Evolutionary conservation across 2,329 filamentous ascomycete genomes (phyloP), one percentile per base, ranked within the genome.

Genomic region (Hysterium pulicare): DNA sequence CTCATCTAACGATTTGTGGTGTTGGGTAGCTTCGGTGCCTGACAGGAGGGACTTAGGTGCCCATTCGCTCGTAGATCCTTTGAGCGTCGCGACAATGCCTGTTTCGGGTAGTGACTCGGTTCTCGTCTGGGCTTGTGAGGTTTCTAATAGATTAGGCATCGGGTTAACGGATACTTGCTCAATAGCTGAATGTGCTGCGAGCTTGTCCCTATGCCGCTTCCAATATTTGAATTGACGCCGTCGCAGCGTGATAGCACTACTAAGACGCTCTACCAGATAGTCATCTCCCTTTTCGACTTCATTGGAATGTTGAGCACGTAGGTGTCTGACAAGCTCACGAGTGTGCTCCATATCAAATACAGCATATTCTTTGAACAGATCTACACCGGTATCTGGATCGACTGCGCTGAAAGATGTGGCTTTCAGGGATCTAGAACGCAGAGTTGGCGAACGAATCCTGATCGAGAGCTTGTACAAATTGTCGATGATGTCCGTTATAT

Each of bases 211-310:
- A 44, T 66, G 45, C 30, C 62, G 48, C 37, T 55, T 58, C 64
- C 64, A 67, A 17, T 67, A 67, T 42, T 62, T 65, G 46, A 67
- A 67, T 26, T 66, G 62, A 6, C 64, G 55, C 31, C 64, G 53
- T 19, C 64, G 59, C 19, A 62, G 52, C 0, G 64, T 67, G 15
- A 67, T 55, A 1, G 56, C 53, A 19, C 49, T 54, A 38, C 57
- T 57, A 11, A 67, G 39, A 9, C 63, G 58, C 6, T 43, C 39
- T 10, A 54, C 42, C 13, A 67, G 44, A 22, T 47, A 53, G 6
- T 58, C 55, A 35, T 57, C 44, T 4, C 54, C 49, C 13, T 34
- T 38, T 4, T 48, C 32, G 2, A 30, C 16, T 4, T 50, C 42
- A 1, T 19, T 32, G 13, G 26, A 26, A 22, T 60, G 40, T 1